Base-by-base conservation (phyloP, 495 filamentous ascomycete species). In the Tuber calosporum region DNA sequence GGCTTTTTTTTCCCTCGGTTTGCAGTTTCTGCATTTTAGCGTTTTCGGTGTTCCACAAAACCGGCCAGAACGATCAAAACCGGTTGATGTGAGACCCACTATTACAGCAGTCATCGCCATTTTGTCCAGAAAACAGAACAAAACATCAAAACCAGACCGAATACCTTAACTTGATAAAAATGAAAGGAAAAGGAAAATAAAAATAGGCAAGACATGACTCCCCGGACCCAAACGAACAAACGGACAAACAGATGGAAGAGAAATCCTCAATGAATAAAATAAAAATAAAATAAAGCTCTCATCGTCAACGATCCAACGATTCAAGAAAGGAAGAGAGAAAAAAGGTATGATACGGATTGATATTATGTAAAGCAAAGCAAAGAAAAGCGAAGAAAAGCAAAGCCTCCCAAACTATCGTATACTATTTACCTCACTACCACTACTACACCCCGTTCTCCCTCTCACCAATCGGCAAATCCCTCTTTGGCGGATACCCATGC, bases 401-500 rank as follows among this genome's bases (percentile, higher is more conserved):
- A 41, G 26, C 67, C 66, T 11, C 67, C 67, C 38, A 42, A 75
- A n/a, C 40, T 70, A 66, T 53, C 43, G 40, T 36, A 36, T 53
- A 69, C 66, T 62, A 38, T 67, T 73, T 76, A 75, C 58, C 42
- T 40, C 38, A 22, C 67, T 68, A 3, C 30, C 41, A 48, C 37
- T 30, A 19, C 17, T 37, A 40, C 4, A n/a, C 5, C 36, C 38
- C 39, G 15, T 62, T 38, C 26, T 7, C 38, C 11, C 36, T 26
- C 20, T 26, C 71, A 11, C 67, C 73, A 11, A 71, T 66, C 30
- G 62, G 36, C 4, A 38, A 30, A 34, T 75, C 73, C 30, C 19
- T 38, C 67, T 76, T 67, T 8, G 72, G 74, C 8, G 76, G 75
- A 26, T 37, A 70, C 4, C 79, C 79, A 70, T 81, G 79, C 6